These are phyloP conservation scores for Sodiomyces alkalinus DNA, from an alignment of 2,329 filamentous ascomycete species.

Conservation along the genomic window DNA sequence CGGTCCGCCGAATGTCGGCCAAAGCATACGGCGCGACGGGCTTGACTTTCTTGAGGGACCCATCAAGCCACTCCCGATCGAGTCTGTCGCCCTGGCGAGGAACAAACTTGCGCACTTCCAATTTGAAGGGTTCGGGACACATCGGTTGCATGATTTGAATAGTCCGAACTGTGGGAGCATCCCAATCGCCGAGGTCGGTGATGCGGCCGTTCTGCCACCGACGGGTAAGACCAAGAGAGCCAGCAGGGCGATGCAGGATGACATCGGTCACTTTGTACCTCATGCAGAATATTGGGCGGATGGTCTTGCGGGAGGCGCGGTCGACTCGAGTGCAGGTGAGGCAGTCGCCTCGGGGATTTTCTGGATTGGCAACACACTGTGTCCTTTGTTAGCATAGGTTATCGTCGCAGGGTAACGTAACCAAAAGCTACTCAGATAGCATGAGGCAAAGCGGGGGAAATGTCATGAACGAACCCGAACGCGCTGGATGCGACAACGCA, in stretches of 20 bases:
- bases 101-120: constrained; percentile 25
- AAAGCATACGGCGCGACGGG: constrained; percentile 25
- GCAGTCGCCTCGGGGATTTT: constrained; percentile 19
- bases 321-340: constrained; percentile 21
- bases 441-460: not conserved
- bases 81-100: constrained; percentile 21
- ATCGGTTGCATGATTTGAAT: constrained; percentile 24
- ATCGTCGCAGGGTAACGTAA: too few relatives aligned
- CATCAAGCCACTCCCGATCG: constrained; percentile 21
- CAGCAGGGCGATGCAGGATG: constrained; percentile 24
- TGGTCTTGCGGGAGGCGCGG: constrained; percentile 26
- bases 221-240: constrained; percentile 23
- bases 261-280: constrained; percentile 26
- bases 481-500: constrained; percentile 29
- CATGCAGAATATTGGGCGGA: constrained; percentile 27
- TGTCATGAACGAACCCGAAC: constrained; percentile 19
- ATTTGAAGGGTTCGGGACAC: constrained; percentile 17
- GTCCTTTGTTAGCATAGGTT: too few relatives aligned
- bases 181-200: constrained; percentile 23
- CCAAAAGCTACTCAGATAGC: too few relatives aligned
- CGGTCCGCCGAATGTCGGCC: constrained; percentile 18
- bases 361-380: constrained; percentile 21
- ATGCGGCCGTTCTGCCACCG: constrained; percentile 26
- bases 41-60: constrained; percentile 11
- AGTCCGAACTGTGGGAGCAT: constrained; percentile 10